phyloP scores from a whole-genome alignment of 805 yeast species.

The Wickerhamiella kurtzmanii region DNA sequence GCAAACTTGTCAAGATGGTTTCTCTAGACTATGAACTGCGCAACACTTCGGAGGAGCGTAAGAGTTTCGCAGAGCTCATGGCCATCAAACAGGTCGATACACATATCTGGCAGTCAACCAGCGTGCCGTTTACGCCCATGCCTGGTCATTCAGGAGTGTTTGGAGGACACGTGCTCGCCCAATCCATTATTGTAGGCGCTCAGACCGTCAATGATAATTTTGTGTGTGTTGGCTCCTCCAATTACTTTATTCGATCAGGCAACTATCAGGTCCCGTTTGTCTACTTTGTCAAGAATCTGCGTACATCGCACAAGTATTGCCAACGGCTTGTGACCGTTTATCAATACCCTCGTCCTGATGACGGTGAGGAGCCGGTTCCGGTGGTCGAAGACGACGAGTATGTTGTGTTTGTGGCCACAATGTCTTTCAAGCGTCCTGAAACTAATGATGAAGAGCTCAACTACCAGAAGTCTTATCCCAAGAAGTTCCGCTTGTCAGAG shows the following conservation, averaged over 20 bases:
- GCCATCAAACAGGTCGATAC: constrained; percentile 1
- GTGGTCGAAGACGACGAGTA: neutral
- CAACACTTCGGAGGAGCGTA: neutral
- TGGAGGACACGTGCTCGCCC: constrained; percentile 24
- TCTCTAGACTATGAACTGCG: neutral
- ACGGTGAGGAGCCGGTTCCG: constrained; percentile 10
- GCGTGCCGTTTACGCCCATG: constrained; percentile 19
- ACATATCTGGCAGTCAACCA: constrained; percentile 14
- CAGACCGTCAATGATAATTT: constrained; percentile 13
- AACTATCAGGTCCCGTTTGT: constrained; percentile 20
- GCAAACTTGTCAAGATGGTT: neutral
- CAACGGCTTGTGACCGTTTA: constrained; percentile 19
- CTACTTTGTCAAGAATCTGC: constrained; percentile 18
- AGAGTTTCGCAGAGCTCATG: constrained; percentile 10
- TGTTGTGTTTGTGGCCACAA: constrained; percentile 12
- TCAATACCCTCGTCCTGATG: constrained; percentile 17
- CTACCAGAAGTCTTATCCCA: constrained; percentile 10
- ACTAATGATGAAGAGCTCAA: constrained; percentile 6
- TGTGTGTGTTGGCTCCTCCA: constrained; percentile 19
- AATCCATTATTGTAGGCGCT: constrained; percentile 18
- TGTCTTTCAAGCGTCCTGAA: constrained; percentile 13
- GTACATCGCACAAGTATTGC: constrained; percentile 16
- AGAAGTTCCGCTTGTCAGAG: constrained; percentile 5
- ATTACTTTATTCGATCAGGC: constrained; percentile 22
- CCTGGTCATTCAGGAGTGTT: constrained; percentile 19